Percentiles rank a stretch among this genome's conserved stretches.
Conservation (phyloP, 768 basidiomycete genomes). For the Hericium coralloides region DNA sequence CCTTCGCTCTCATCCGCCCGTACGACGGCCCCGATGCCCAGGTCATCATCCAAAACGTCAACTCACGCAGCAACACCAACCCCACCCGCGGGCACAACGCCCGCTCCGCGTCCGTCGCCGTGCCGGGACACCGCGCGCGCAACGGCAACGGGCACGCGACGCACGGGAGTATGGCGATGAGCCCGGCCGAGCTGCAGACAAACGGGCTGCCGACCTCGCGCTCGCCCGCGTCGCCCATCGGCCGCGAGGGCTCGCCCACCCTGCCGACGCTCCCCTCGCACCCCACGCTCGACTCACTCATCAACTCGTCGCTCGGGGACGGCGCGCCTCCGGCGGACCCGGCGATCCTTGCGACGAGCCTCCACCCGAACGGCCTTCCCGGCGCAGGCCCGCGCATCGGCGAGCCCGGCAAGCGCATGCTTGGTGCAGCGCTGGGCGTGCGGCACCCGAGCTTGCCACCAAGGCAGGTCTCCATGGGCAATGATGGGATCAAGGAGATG, state of each 20-base stretch:
- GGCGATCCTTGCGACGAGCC: conserved; percentile 54
- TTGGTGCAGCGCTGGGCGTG: conserved; percentile 77
- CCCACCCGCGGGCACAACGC: conserved; percentile 64
- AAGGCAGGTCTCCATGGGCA: conserved; percentile 26
- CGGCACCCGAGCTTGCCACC: conserved; percentile 69
- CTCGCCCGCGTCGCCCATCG: conserved; percentile 14
- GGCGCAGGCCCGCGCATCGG: conserved; percentile 67
- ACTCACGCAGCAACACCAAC: conserved; percentile 40
- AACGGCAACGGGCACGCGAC: conserved; percentile 23
- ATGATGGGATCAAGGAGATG: conserved; percentile 54
- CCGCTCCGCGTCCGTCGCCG: conserved; percentile 31
- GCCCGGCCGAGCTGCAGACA: conserved; percentile 2
- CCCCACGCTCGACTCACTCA: conserved; percentile 78
- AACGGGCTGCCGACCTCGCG: conserved; percentile 1
- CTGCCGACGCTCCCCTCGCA: conserved; percentile 74
- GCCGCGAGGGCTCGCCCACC: conserved; percentile 61
- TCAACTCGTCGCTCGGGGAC: conserved; percentile 61
- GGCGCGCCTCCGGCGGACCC: conserved; percentile 47
- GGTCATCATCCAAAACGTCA: conserved; percentile 73
- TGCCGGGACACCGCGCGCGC: conserved; percentile 40
- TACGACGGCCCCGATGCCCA: conserved; percentile 96
- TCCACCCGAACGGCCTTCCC: conserved; percentile 26
- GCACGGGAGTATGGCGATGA: conserved; percentile 3
- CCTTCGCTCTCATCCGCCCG: conserved; percentile 63
- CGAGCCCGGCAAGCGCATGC: conserved; percentile 84